Conservation (phyloP, 805 yeast species). For the Saccharomyces mikatae region DNA sequence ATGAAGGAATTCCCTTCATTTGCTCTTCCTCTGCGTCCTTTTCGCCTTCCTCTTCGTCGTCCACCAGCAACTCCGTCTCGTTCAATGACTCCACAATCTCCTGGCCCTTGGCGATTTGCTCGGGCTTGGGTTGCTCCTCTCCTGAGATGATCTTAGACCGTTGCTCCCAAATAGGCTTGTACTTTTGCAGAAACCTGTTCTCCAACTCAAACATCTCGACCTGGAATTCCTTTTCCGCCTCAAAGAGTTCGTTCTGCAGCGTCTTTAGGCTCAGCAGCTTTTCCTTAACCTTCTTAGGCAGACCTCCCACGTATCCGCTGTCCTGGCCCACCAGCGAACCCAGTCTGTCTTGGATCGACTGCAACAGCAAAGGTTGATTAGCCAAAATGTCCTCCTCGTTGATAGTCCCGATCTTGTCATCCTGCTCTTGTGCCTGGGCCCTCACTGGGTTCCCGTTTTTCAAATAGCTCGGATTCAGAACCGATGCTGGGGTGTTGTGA, state of each 20-base stretch:
- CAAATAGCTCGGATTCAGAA: constrained; percentile 58
- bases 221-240: constrained; percentile 85
- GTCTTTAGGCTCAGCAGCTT: constrained; percentile 78
- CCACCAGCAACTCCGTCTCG: constrained; percentile 36
- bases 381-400: constrained; percentile 59
- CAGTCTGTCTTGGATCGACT: constrained; percentile 84
- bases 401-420: constrained; percentile 51
- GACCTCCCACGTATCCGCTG: constrained; percentile 73
- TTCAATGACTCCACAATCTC: constrained; percentile 44
- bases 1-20: constrained; percentile 76
- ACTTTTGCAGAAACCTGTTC: constrained; percentile 62
- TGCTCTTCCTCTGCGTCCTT: constrained; percentile 36
- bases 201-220: constrained; percentile 81
- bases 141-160: constrained; percentile 72
- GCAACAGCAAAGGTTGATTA: constrained; percentile 72
- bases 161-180: constrained; percentile 66
- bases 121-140: constrained; percentile 62
- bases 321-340: constrained; percentile 78
- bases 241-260: constrained; percentile 69
- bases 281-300: constrained; percentile 65
- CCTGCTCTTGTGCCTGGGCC: constrained; percentile 1
- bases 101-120: constrained; percentile 74
- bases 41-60: constrained; percentile 37
- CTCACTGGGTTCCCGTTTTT: constrained; percentile 48
- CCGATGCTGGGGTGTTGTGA: constrained; percentile 93